Evolutionary conservation across 768 basidiomycete species (phyloP).

Genomic region (Baorangia bicolor): DNA sequence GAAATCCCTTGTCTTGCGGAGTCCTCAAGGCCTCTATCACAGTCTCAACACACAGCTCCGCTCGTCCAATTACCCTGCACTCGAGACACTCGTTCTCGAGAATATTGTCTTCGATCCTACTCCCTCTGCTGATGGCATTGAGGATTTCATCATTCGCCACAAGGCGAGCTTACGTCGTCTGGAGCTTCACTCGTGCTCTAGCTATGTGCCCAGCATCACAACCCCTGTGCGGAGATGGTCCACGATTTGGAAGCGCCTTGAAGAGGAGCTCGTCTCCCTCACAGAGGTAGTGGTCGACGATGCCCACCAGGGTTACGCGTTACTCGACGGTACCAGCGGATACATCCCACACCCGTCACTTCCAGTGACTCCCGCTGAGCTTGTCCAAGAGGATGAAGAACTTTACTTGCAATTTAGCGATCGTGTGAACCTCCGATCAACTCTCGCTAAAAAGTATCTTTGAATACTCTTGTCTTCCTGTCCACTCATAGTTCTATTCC

Average conservation of each 20-base stretch:
- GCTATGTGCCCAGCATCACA: slow-evolving; percentile 19
- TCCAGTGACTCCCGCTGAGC: not conserved
- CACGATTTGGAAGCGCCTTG: slow-evolving; percentile 26
- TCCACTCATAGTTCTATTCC: not conserved
- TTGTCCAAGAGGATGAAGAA: slow-evolving; percentile 15
- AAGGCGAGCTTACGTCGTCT: slow-evolving; percentile 24
- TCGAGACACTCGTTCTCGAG: slow-evolving; percentile 28
- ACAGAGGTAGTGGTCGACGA: slow-evolving; percentile 21
- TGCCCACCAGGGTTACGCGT: slow-evolving; percentile 20
- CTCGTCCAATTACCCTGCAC: slow-evolving; percentile 24
- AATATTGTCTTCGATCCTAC: slow-evolving; percentile 30
- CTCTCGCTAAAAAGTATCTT: not conserved
- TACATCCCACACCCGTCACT: slow-evolving; percentile 22
- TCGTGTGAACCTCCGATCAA: slow-evolving; percentile 12
- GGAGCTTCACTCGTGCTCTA: slow-evolving; percentile 27
- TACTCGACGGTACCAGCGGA: slow-evolving; percentile 22
- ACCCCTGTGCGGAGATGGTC: slow-evolving; percentile 27
- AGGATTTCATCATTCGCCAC: slow-evolving; percentile 33
- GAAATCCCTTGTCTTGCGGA: slow-evolving; percentile 25
- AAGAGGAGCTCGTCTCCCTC: slow-evolving; percentile 23
- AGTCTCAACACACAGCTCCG: slow-evolving; percentile 24
- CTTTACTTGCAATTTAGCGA: slow-evolving; percentile 7
- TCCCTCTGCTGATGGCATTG: slow-evolving; percentile 21
- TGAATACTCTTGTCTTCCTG: not conserved
- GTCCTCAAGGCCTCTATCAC: slow-evolving; percentile 31